phyloP scores from a whole-genome alignment of 495 filamentous ascomycete species.

The Chaetomidium leptoderma region DNA sequence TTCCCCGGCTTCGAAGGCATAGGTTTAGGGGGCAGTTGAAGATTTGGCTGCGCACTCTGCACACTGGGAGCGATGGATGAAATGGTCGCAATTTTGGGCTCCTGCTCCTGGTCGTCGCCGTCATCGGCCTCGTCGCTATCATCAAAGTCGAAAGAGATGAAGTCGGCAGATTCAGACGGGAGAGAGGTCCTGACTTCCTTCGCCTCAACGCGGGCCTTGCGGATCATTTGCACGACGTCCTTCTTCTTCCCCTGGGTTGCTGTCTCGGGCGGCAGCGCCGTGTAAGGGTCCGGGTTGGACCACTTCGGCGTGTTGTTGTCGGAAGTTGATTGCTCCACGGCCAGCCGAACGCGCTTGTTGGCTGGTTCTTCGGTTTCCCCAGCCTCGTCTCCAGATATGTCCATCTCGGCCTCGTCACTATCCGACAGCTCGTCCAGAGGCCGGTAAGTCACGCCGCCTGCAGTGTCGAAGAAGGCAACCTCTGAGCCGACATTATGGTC shows the following conservation, averaged over 20 bases:
- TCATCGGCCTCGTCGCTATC: slow-evolving; percentile 41
- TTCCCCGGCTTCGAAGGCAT: slow-evolving; percentile 1
- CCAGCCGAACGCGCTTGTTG: slow-evolving; percentile 43
- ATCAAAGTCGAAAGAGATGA: slow-evolving; percentile 72
- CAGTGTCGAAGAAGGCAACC: slow-evolving; percentile 35
- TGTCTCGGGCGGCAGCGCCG: slow-evolving; percentile 69
- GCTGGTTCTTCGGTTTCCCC: slow-evolving; percentile 50
- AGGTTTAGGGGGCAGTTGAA: slow-evolving; percentile 6
- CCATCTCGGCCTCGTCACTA: slow-evolving; percentile 72
- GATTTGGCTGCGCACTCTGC: background rate
- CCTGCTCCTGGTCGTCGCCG: slow-evolving; percentile 6
- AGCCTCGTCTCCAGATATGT: slow-evolving; percentile 49
- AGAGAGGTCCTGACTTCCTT: slow-evolving; percentile 51
- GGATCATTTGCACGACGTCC: slow-evolving; percentile 81
- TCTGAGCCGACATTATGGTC: slow-evolving; percentile 32
- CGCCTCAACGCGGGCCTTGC: slow-evolving; percentile 66
- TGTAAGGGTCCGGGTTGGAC: slow-evolving; percentile 94
- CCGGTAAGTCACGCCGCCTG: slow-evolving; percentile 40
- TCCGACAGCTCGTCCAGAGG: slow-evolving; percentile 61
- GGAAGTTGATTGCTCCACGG: slow-evolving; percentile 31
- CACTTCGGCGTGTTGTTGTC: slow-evolving; percentile 61
- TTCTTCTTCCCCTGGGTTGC: slow-evolving; percentile 59
- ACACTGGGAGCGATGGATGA: background rate
- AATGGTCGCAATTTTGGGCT: background rate
- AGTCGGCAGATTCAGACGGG: slow-evolving; percentile 61